These are phyloP conservation scores for Quercus gilva DNA, from an alignment of 306 rosid species.

Conservation along the genomic window DNA sequence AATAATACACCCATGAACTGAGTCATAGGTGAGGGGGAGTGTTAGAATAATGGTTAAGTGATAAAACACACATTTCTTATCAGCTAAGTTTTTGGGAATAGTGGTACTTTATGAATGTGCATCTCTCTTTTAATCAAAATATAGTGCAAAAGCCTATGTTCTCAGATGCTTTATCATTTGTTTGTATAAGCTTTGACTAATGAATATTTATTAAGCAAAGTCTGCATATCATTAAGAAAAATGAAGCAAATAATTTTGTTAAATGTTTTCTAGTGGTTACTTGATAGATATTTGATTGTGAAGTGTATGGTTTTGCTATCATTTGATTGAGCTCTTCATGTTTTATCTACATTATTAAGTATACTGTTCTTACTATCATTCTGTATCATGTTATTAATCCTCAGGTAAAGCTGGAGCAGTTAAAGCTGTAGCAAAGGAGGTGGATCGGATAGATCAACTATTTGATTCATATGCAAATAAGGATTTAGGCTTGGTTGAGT, in stretches of 20 bases:
- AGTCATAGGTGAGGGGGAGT: too few species aligned
- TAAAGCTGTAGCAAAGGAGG: constrained; percentile 43
- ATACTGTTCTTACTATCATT: neutral
- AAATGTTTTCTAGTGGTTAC: neutral
- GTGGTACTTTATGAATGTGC: too few species aligned
- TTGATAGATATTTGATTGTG: neutral
- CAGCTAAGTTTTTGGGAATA: too few species aligned
- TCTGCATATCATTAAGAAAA: neutral
- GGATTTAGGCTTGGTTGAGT: constrained; percentile 55
- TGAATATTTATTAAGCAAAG: constrained; percentile 1
- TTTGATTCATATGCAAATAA: constrained; percentile 46
- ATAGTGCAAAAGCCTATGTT: neutral
- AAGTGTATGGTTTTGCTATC: neutral
- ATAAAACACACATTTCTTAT: too few species aligned
- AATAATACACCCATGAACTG: too few species aligned
- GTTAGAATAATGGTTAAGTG: too few species aligned
- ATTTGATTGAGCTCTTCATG: constrained; percentile 10
- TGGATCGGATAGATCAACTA: constrained; percentile 35
- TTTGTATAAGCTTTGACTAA: constrained; percentile 6
- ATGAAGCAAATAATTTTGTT: neutral
- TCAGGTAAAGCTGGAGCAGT: constrained; percentile 44
- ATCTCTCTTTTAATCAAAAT: too few species aligned
- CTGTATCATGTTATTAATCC: constrained; percentile 22
- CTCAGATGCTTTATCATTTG: constrained; percentile 1
- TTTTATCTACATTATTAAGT: neutral